A percentile compares a stretch with the other conserved stretches of the same genome.
Conservation (phyloP, 2,329 filamentous ascomycete genomes). For the Verticillium longisporum region DNA sequence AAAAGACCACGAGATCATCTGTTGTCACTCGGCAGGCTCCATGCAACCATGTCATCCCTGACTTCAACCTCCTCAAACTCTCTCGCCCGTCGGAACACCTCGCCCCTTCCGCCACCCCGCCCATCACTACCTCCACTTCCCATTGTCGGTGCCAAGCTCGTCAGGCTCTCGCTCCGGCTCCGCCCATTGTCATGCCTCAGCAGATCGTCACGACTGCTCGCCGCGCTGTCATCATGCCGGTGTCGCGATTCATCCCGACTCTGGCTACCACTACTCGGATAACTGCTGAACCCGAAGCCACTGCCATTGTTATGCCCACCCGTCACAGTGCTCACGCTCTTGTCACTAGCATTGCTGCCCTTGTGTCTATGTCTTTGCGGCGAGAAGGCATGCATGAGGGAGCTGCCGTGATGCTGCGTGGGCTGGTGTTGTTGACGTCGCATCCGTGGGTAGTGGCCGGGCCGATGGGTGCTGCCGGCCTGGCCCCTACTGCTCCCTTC, state of each 20-base stretch:
- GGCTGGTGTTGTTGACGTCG: constrained; percentile 18
- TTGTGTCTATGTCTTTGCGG: constrained; percentile 29
- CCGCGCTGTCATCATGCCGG: constrained; percentile 15
- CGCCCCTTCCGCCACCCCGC: constrained; percentile 23
- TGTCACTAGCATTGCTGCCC: constrained; percentile 36
- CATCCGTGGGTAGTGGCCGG: constrained; percentile 32
- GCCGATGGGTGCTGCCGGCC: constrained; percentile 33
- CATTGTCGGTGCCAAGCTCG: constrained; percentile 40
- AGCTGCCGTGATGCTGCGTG: constrained; percentile 17
- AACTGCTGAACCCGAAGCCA: neutral
- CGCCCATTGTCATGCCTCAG: constrained; percentile 11
- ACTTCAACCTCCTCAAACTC: constrained; percentile 67
- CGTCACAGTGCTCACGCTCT: constrained; percentile 31
- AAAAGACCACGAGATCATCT: neutral
- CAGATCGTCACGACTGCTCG: constrained; percentile 15
- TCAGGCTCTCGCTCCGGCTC: constrained; percentile 37
- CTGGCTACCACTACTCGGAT: neutral
- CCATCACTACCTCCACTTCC: constrained; percentile 28
- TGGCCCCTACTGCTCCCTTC: constrained; percentile 14
- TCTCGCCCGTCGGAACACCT: constrained; percentile 33
- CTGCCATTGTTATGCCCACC: constrained; percentile 10
- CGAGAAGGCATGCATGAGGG: constrained; percentile 15
- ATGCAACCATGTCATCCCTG: constrained; percentile 63
- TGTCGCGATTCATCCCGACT: constrained; percentile 3
- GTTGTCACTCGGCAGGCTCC: constrained; percentile 47